Percentiles rank a stretch among this genome's conserved stretches.
These are phyloP conservation scores for Nicotiana undulata DNA, from an alignment of 257 asterid species.

Conservation along the genomic window DNA sequence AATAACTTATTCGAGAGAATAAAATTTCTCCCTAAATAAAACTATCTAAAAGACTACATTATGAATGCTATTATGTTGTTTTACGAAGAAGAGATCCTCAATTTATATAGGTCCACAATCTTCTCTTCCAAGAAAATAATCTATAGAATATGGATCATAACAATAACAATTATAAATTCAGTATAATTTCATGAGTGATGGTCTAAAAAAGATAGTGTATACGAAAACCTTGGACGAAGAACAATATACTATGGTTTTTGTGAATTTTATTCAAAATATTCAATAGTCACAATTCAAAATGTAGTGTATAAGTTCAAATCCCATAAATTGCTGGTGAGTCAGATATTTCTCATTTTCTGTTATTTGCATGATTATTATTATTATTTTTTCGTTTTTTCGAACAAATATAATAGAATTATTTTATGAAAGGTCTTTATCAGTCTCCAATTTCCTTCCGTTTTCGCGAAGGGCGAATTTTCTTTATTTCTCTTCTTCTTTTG, in stretches of 20 bases:
- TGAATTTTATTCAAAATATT: background rate
- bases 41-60: too few relatives aligned
- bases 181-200: too few relatives aligned
- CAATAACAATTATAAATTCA: too few relatives aligned
- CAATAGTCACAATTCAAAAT: background rate
- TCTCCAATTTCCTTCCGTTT: constrained; percentile 17
- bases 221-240: rapidly evolving
- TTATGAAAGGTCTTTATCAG: background rate
- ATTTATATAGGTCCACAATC: too few relatives aligned
- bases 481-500: background rate
- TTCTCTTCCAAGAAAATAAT: too few relatives aligned
- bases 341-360: background rate
- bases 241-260: too few relatives aligned
- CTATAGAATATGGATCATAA: too few relatives aligned
- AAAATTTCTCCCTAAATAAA: too few relatives aligned
- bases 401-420: background rate
- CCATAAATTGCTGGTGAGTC: background rate
- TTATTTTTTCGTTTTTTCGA: background rate
- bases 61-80: too few relatives aligned
- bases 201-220: rapidly evolving
- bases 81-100: too few relatives aligned
- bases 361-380: background rate
- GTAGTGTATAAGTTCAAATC: background rate
- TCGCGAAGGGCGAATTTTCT: background rate
- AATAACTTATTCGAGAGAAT: too few relatives aligned